Conservation (phyloP, 2,329 filamentous ascomycete species). For the Hymenoscyphus albidus region DNA sequence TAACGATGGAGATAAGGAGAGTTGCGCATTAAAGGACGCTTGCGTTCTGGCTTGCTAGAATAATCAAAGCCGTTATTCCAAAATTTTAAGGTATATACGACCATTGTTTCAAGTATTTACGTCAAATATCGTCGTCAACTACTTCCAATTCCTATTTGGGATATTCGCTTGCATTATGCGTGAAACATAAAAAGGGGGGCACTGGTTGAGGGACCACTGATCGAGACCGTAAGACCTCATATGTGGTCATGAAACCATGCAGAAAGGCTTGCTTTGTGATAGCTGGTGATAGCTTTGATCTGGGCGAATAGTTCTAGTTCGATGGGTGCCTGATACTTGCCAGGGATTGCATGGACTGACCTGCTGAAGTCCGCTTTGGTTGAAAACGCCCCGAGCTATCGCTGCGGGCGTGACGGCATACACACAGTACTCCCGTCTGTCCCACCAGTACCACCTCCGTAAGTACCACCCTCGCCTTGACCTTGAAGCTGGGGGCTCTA, state of each 20-base stretch:
- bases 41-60: too few relatives aligned
- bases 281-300: not conserved
- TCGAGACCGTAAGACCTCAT: not conserved
- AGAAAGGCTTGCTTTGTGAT: not conserved
- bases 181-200: too few relatives aligned
- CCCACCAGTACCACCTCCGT: not conserved
- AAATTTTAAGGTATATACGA: too few relatives aligned
- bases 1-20: too few relatives aligned
- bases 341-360: not conserved
- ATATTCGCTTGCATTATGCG: too few relatives aligned
- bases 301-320: not conserved
- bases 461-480: too few relatives aligned
- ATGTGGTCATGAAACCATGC: not conserved
- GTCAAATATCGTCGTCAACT: too few relatives aligned
- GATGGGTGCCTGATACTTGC: not conserved
- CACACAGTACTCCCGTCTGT: not conserved
- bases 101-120: too few relatives aligned
- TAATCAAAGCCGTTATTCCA: too few relatives aligned
- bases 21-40: too few relatives aligned
- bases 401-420: not conserved
- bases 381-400: not conserved
- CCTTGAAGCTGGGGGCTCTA: slow-evolving; percentile 4
- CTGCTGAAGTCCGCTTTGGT: not conserved
- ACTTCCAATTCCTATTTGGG: too few relatives aligned
- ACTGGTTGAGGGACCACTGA: not conserved